phyloP scores from a whole-genome alignment of 257 asterid genomes.

The Solanum clarkiae region DNA sequence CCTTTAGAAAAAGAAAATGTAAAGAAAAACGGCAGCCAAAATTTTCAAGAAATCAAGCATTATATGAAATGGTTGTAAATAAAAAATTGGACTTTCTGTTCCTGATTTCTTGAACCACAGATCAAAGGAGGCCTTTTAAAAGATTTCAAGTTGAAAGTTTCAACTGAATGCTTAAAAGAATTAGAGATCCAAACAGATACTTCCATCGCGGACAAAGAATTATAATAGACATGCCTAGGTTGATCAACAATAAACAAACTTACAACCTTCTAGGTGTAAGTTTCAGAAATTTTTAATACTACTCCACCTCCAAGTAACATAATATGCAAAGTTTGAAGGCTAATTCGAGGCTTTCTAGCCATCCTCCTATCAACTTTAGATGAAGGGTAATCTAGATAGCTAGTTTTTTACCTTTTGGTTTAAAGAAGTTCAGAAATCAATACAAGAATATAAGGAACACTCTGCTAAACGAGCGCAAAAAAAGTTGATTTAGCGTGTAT shows the following conservation, averaged over 20 bases:
- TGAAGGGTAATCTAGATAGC: not conserved
- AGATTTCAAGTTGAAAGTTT: not conserved
- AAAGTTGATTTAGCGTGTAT: not conserved
- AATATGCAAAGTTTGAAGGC: not conserved
- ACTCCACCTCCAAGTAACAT: not conserved
- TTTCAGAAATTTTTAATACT: not conserved
- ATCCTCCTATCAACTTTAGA: not conserved
- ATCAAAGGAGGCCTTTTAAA: not conserved
- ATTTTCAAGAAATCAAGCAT: not conserved
- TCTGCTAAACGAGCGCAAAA: not conserved
- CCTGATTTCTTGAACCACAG: not conserved
- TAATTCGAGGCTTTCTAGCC: not conserved
- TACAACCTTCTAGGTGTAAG: not conserved
- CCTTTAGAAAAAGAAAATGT: not conserved
- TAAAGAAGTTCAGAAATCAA: not conserved
- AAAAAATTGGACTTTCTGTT: not conserved
- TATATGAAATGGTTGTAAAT: not conserved
- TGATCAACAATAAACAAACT: not conserved
- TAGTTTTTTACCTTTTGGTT: not conserved
- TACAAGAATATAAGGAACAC: not conserved
- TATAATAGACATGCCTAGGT: not conserved
- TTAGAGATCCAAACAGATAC: not conserved
- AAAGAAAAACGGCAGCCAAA: not conserved
- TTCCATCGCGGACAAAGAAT: not conserved
- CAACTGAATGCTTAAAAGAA: not conserved